Base-by-base conservation (phyloP, 2,329 filamentous ascomycete genomes). In the Chaetomiaceae sp. region DNA sequence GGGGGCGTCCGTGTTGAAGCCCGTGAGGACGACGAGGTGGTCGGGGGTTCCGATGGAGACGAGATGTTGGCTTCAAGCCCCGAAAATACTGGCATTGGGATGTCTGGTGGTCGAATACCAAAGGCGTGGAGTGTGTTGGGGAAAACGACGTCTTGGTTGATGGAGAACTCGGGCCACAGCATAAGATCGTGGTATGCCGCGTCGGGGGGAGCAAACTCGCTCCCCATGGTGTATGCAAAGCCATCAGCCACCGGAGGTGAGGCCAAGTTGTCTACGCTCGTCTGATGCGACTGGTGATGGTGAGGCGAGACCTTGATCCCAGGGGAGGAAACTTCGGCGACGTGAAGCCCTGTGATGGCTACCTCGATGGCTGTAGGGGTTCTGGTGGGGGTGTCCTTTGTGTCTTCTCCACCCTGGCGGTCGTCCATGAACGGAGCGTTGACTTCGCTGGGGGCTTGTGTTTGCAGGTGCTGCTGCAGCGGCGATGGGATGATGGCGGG, bases 1-100 rank as follows among this genome's bases (percentile, higher is more conserved):
- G 66, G 70, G 34, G 73, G 66, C 1, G 74, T 77, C 53, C 75
- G 72, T 3, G 71, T 65, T 2, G 73, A 76, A 0, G 65, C 69
- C 9, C 68, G 60, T 1, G 73, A 73, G 0, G 74, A 73, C n/a
- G 43, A 37, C 4, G 33, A 51, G 5, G 69, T 64, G 2, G 65
- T 57, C 2, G 65, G 25, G 3, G 25, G 66, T 53, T 75, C 73
- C 7, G 73, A 73, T 19, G 61, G 65, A 4, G 70, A 68, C 3
- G 69, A 70, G 13, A 71, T 62, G 48, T 74, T 70, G 55, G 25
- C 30, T 12, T 67, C 72, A 20, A 70, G 56, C 7, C 73, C 72
- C 0, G 66, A 58, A 49, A 74, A 72, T 3, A 63, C 56, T 1
- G 66, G 61, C 54, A 70, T 65, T 13, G 66, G 42, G 19, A 72